These are phyloP conservation scores for Geotrichum bryndzae DNA, from an alignment of 1,139 yeast genomes.

Conservation along the genomic window DNA sequence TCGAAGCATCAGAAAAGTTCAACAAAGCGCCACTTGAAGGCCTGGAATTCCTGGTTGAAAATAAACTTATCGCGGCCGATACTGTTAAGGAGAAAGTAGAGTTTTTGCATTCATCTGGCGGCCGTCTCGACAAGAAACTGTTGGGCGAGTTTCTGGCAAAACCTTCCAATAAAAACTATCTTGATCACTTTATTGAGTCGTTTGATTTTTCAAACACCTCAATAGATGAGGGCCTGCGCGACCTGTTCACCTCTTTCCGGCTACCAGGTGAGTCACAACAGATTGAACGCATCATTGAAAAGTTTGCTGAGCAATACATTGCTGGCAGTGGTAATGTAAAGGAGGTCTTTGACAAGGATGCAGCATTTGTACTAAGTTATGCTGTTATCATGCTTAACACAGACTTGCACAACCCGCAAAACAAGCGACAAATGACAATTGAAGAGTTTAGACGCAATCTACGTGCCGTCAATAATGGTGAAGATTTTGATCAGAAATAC, in stretches of 20 bases:
- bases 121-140: slow-evolving; percentile 76
- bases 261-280: slow-evolving; percentile 97
- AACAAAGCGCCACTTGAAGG: slow-evolving; percentile 78
- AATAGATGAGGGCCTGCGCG: slow-evolving; percentile 88
- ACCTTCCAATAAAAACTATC: slow-evolving; percentile 55
- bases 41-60: slow-evolving; percentile 51
- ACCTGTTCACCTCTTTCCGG: slow-evolving; percentile 75
- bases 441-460: slow-evolving; percentile 76
- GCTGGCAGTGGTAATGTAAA: slow-evolving; percentile 29
- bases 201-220: slow-evolving; percentile 74
- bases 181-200: slow-evolving; percentile 58
- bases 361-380: slow-evolving; percentile 88
- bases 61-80: slow-evolving; percentile 57
- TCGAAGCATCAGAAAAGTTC: slow-evolving; percentile 65
- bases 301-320: slow-evolving; percentile 71
- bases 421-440: slow-evolving; percentile 71
- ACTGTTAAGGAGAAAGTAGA: slow-evolving; percentile 68
- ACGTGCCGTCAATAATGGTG: slow-evolving; percentile 64
- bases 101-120: slow-evolving; percentile 71
- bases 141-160: slow-evolving; percentile 84
- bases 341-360: slow-evolving; percentile 47
- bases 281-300: slow-evolving; percentile 84
- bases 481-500: slow-evolving; percentile 70
- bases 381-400: slow-evolving; percentile 91
- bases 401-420: slow-evolving; percentile 80